phyloP scores from a whole-genome alignment of 805 yeast genomes.

The Komagataella pastoris region DNA sequence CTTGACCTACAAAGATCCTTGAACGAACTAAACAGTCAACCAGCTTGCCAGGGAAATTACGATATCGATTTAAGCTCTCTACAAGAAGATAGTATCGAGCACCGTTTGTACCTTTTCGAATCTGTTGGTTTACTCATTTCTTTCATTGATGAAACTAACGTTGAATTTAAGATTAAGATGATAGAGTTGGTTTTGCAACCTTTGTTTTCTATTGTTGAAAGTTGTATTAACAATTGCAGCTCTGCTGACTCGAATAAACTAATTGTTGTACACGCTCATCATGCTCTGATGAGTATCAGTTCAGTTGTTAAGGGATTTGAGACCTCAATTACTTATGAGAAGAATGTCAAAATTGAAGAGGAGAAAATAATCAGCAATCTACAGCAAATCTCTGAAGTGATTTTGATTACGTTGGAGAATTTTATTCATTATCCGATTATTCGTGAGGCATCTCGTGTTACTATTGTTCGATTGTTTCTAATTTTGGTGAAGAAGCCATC shows the following conservation, averaged over 20 bases:
- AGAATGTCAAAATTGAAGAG: background rate
- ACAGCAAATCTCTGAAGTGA: conserved; percentile 51
- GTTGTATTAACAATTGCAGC: conserved; percentile 31
- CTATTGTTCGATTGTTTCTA: conserved; percentile 79
- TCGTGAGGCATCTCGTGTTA: conserved; percentile 77
- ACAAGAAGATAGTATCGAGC: conserved; percentile 55
- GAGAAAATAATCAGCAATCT: conserved; percentile 7
- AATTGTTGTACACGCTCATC: conserved; percentile 66
- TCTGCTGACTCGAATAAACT: conserved; percentile 23
- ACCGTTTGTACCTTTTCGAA: conserved; percentile 76
- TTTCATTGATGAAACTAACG: conserved; percentile 25
- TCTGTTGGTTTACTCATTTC: conserved; percentile 69
- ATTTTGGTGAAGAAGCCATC: conserved; percentile 35
- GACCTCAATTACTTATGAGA: conserved; percentile 10
- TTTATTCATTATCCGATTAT: conserved; percentile 53
- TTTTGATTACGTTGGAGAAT: conserved; percentile 69
- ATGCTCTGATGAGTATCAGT: conserved; percentile 77
- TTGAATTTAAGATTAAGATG: conserved; percentile 26
- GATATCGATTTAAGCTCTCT: conserved; percentile 20
- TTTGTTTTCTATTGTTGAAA: conserved; percentile 57
- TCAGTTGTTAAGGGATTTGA: conserved; percentile 83
- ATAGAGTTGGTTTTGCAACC: conserved; percentile 65
- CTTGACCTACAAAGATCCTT: conserved; percentile 37
- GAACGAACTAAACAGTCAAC: conserved; percentile 9
- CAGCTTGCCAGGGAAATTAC: background rate